Evolutionary conservation across 345 rosid genomes (phyloP).

Genomic region (Pistacia atlantica): DNA sequence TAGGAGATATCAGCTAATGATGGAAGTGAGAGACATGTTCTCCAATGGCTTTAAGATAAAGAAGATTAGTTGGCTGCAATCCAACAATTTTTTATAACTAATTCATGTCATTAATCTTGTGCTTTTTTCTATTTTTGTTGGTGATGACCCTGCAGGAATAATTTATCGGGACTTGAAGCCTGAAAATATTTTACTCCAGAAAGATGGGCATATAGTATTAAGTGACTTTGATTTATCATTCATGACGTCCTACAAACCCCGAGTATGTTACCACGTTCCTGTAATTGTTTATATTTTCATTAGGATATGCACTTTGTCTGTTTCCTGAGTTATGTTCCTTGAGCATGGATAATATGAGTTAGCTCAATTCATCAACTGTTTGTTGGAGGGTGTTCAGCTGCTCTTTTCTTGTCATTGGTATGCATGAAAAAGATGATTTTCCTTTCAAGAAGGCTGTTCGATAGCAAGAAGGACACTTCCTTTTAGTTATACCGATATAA

Average conservation of each 20-base stretch:
- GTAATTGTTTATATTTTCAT: slow-evolving; percentile 3
- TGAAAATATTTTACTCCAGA: slow-evolving; percentile 82
- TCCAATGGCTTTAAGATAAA: neutral
- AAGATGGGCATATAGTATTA: slow-evolving; percentile 81
- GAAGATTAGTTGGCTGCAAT: neutral
- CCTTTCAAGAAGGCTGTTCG: neutral
- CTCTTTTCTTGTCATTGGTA: neutral
- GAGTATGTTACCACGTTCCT: slow-evolving; percentile 42
- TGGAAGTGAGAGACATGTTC: neutral
- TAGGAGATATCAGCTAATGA: neutral
- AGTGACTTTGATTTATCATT: slow-evolving; percentile 96
- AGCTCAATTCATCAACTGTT: neutral
- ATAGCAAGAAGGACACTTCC: neutral
- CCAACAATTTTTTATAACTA: neutral
- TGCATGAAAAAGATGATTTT: neutral
- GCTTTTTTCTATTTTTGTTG: neutral
- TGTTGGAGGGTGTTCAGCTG: neutral
- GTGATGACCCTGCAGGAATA: slow-evolving; percentile 53
- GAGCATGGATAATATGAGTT: neutral
- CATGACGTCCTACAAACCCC: slow-evolving; percentile 72
- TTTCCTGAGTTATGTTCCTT: neutral
- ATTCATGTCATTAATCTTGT: neutral
- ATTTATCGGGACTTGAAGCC: slow-evolving; percentile 95
- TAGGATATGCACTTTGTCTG: neutral
- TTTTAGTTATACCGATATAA: neutral